Evolutionary conservation across 352 stramenopile species (phyloP).

Genomic region (Plasmopara viticola): DNA sequence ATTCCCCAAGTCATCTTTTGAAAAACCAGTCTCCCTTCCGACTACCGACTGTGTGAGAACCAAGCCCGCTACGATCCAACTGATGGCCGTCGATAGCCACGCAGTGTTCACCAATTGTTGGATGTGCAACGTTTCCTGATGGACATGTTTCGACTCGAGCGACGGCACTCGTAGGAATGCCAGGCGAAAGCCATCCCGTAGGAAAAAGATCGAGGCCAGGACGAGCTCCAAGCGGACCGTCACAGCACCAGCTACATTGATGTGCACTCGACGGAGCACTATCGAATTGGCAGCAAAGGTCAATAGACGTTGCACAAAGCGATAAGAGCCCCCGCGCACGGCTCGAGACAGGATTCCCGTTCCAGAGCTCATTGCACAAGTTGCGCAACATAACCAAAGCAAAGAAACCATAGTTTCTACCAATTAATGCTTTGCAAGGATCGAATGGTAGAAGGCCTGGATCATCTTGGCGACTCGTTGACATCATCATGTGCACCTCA

Average conservation of each 20-base stretch:
- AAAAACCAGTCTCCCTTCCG: background rate
- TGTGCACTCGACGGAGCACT: conserved; percentile 60
- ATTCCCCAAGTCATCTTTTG: conserved; percentile 18
- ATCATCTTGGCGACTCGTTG: conserved; percentile 43
- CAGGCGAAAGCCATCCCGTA: conserved; percentile 86
- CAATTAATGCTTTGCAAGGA: background rate
- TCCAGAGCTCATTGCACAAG: conserved; percentile 18
- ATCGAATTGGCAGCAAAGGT: conserved; percentile 84
- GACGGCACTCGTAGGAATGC: conserved; percentile 77
- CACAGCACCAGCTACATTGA: conserved; percentile 71
- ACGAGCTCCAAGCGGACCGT: conserved; percentile 86
- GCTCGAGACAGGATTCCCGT: conserved; percentile 37
- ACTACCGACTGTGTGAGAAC: conserved; percentile 24
- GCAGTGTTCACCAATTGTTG: conserved; percentile 70
- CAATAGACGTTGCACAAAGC: conserved; percentile 77
- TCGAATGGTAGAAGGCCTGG: conserved; percentile 54
- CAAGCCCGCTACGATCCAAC: conserved; percentile 38
- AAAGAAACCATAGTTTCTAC: too few species aligned
- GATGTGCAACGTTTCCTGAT: conserved; percentile 18
- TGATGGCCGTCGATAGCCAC: conserved; percentile 67
- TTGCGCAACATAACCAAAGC: too few species aligned
- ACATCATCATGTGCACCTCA: conserved; percentile 41
- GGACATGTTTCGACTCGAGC: conserved; percentile 29
- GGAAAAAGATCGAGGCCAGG: conserved; percentile 83
- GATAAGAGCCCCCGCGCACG: conserved; percentile 61